Percentiles rank a stretch among this genome's conserved stretches.
phyloP scores from a whole-genome alignment of 1,284 basidiomycete species.

The Leccinum pallidistipes region DNA sequence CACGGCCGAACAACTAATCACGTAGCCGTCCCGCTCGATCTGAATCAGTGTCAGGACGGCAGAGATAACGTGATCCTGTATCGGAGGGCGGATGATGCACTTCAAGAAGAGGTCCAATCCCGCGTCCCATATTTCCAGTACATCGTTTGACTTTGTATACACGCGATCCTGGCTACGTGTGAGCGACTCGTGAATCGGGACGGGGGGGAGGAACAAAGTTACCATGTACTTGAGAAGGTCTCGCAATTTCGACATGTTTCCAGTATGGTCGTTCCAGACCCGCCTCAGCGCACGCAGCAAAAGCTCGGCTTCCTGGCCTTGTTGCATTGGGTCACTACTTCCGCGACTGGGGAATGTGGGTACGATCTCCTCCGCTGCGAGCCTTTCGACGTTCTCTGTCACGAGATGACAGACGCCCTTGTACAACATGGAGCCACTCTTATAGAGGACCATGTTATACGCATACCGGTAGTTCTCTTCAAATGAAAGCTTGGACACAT shows the following conservation, averaged over 20 bases:
- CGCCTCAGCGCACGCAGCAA: conserved; percentile 82
- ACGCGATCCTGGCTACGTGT: conserved; percentile 76
- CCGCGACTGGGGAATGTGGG: conserved; percentile 75
- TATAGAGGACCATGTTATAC: conserved; percentile 91
- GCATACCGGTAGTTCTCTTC: conserved; percentile 96
- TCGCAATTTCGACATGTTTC: conserved; percentile 87
- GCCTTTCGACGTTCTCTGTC: conserved; percentile 77
- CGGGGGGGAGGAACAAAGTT: conserved; percentile 26
- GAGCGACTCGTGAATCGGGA: conserved; percentile 12
- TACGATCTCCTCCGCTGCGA: conserved; percentile 77
- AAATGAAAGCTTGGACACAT: conserved; percentile 90
- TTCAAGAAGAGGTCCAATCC: conserved; percentile 86
- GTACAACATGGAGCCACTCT: conserved; percentile 87
- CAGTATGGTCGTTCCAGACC: conserved; percentile 94
- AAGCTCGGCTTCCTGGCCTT: conserved; percentile 78
- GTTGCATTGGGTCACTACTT: conserved; percentile 56
- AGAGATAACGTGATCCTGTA: conserved; percentile 79
- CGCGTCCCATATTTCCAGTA: conserved; percentile 82
- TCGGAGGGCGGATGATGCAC: conserved; percentile 82
- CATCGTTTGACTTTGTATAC: conserved; percentile 68
- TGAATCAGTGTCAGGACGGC: conserved; percentile 88
- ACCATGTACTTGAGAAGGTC: conserved; percentile 98
- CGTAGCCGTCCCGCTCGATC: conserved; percentile 89
- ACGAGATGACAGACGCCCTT: conserved; percentile 83
- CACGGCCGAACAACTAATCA: conserved; percentile 89